phyloP scores from a whole-genome alignment of 768 basidiomycete species.

The Russula ochroleuca region DNA sequence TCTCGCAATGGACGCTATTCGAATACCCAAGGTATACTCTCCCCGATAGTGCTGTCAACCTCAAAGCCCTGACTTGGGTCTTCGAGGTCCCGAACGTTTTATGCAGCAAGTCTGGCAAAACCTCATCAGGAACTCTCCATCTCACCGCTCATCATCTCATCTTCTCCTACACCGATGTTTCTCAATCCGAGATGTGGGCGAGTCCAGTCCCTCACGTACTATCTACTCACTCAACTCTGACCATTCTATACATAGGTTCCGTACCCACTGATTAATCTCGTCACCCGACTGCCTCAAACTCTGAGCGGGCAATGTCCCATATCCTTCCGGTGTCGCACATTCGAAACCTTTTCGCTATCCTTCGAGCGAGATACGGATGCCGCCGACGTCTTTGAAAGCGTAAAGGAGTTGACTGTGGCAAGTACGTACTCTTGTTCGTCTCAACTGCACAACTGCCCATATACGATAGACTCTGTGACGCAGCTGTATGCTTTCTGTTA shows the following conservation, averaged over 20 bases:
- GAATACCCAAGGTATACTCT: constrained; percentile 57
- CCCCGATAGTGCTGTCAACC: neutral
- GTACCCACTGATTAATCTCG: constrained; percentile 87
- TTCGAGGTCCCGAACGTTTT: constrained; percentile 65
- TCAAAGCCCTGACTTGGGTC: neutral
- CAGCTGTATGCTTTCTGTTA: constrained; percentile 94
- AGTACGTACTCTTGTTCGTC: constrained; percentile 46
- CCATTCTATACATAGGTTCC: constrained; percentile 57
- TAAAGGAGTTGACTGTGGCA: constrained; percentile 89
- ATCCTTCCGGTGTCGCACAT: constrained; percentile 80
- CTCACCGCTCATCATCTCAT: constrained; percentile 95
- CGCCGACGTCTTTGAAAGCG: constrained; percentile 86
- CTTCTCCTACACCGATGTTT: constrained; percentile 63
- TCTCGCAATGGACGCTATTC: constrained; percentile 61
- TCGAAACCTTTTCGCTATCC: constrained; percentile 72
- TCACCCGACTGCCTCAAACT: constrained; percentile 83
- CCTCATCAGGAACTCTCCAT: constrained; percentile 73
- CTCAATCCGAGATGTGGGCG: constrained; percentile 82
- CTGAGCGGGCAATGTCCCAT: constrained; percentile 75
- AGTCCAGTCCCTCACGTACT: constrained; percentile 37
- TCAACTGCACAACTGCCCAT: neutral
- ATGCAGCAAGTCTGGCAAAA: constrained; percentile 59
- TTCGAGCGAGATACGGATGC: constrained; percentile 69
- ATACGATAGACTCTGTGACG: constrained; percentile 67
- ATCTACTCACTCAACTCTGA: constrained; percentile 1